Evolutionary conservation across 148 eudicot species (phyloP), one percentile per base, ranked within the genome.

Genomic region (Heliosperma pusillum): DNA sequence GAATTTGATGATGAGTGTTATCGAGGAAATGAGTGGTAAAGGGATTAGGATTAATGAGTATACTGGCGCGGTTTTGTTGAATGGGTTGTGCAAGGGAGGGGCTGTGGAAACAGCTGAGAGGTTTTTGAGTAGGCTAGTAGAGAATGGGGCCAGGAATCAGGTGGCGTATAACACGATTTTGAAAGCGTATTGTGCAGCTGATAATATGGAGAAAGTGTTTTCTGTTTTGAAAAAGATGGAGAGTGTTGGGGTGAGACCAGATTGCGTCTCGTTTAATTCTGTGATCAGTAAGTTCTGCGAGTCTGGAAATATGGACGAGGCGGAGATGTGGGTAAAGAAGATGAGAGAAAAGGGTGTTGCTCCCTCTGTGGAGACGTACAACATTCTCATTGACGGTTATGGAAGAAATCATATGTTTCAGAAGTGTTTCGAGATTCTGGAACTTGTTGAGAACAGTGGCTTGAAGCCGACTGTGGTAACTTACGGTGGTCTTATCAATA

Each of bases 401-500:
- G 97, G 98, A 20, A 83, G 85, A 71, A 80, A 72, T 25, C 56
- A 66, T 40, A 82, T 80, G 78, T 85, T 93, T 78, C 88, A 87
- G 21, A 85, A 65, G 81, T 87, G 97, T 82, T 93, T 91, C 71
- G 81, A 87, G 85, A 81, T 84, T 73, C 81, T 93, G 21, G 91
- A 86, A 71, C 85, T 69, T 71, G 89, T 93, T 88, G 94, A 93
- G 76, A 85, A 70, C 47, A 82, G 80, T 25, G 89, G 82, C 9
- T 58, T 91, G 59, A 85, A 82, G 73, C 94, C 94, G 16, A 83
- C 79, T 83, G 89, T 86, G 21, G 80, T 89, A 24, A 84, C 88
- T n/a, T 91, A 93, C 76, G 97, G 94, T n/a, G 87, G 92, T 60
- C 83, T 91, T 29, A 82, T 91, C 58, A 87, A 91, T 79, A 62